phyloP scores from a whole-genome alignment of 129 eudicot genomes.

The Escallonia herrerae region DNA sequence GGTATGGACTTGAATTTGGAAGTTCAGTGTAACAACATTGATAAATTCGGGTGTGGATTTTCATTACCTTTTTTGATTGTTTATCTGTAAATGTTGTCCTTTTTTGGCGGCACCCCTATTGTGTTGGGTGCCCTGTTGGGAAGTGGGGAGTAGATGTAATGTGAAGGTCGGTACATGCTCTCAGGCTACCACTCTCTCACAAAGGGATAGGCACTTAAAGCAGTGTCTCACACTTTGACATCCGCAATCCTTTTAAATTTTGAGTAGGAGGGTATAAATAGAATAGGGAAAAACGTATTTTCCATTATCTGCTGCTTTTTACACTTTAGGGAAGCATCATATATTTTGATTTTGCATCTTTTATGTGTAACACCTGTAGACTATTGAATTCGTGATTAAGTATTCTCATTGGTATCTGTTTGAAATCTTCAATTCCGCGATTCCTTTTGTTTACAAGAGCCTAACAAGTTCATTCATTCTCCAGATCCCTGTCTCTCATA shows the following conservation, averaged over 20 bases:
- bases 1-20: no score
- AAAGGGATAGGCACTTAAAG: neutral
- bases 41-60: no score
- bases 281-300: no score
- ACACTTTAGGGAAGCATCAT: neutral
- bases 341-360: neutral
- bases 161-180: neutral
- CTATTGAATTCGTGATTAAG: neutral
- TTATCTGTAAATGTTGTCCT: no score
- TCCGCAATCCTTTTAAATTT: neutral
- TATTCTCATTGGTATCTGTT: neutral
- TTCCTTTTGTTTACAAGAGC: neutral
- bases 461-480: neutral
- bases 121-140: no score
- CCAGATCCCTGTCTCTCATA: slow-evolving; percentile 71
- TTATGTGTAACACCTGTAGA: neutral
- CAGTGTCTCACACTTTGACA: neutral
- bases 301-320: no score
- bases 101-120: no score
- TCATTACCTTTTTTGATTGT: no score
- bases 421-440: neutral
- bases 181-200: neutral
- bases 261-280: neutral
- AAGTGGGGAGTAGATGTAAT: no score
- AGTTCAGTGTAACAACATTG: no score